A percentile compares a stretch with the other conserved stretches of the same genome.
These are phyloP conservation scores for Copromyces sp. DNA, from an alignment of 495 filamentous ascomycete genomes.

Conservation along the genomic window DNA sequence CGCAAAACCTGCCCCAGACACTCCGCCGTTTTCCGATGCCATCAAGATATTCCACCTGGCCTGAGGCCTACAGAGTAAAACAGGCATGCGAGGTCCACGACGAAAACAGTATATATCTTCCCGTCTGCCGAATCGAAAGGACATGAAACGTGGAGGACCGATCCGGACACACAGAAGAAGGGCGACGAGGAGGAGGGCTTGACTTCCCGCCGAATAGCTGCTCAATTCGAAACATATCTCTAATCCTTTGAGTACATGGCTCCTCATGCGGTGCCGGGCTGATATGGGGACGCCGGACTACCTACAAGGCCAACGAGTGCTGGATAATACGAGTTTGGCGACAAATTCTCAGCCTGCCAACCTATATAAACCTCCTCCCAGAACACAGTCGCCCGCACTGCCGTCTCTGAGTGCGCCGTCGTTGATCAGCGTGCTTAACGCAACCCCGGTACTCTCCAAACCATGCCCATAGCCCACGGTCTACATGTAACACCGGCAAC, in stretches of 20 bases:
- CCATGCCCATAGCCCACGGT: too few relatives aligned
- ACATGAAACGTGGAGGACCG: background rate
- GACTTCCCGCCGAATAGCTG: background rate
- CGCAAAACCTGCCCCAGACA: background rate
- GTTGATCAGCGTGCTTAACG: too few relatives aligned
- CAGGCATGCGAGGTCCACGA: background rate
- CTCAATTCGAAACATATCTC: background rate
- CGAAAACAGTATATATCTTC: background rate
- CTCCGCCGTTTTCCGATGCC: background rate
- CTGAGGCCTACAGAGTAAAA: background rate
- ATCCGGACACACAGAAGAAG: background rate
- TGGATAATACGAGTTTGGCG: too few relatives aligned
- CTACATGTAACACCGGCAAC: too few relatives aligned
- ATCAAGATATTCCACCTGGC: background rate
- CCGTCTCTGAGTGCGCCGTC: too few relatives aligned
- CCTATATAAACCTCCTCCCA: too few relatives aligned
- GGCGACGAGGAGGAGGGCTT: background rate
- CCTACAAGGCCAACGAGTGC: too few relatives aligned
- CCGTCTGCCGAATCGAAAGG: background rate
- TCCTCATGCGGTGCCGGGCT: background rate
- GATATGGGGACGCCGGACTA: background rate
- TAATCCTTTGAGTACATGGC: background rate
- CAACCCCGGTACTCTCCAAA: too few relatives aligned
- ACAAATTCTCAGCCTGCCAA: too few relatives aligned
- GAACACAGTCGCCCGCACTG: too few relatives aligned